Percentiles rank a stretch among this genome's conserved stretches.
Conservation (phyloP, 768 basidiomycete species). For the Amanita muscaria region DNA sequence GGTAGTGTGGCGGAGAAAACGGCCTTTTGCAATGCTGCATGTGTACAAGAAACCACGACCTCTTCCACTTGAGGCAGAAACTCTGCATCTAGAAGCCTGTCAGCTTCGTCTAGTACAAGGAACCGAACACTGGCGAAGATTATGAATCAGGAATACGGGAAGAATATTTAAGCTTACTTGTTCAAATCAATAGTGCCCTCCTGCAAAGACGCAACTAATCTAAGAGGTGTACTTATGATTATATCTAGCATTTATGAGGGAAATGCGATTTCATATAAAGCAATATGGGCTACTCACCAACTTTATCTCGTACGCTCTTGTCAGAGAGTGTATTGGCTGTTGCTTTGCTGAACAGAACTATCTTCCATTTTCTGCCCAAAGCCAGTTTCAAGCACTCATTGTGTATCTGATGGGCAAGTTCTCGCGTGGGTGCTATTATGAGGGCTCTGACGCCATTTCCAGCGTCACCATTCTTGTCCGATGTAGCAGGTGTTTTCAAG, state of each 20-base stretch:
- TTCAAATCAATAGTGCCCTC: slow-evolving; percentile 54
- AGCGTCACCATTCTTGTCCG: slow-evolving; percentile 33
- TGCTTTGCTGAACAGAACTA: slow-evolving; percentile 81
- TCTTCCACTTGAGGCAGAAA: slow-evolving; percentile 87
- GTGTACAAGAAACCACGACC: slow-evolving; percentile 69
- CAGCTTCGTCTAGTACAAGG: slow-evolving; percentile 84
- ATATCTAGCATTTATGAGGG: slow-evolving; percentile 47
- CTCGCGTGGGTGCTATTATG: slow-evolving; percentile 85
- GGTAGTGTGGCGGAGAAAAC: slow-evolving; percentile 96
- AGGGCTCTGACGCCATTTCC: slow-evolving; percentile 67
- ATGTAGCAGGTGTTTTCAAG: slow-evolving; percentile 43
- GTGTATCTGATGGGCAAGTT: slow-evolving; percentile 92
- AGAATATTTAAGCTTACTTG: slow-evolving; percentile 46
- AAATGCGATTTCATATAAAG: slow-evolving; percentile 7
- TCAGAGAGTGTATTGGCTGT: slow-evolving; percentile 77
- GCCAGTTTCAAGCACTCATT: slow-evolving; percentile 83
- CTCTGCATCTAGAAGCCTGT: slow-evolving; percentile 82
- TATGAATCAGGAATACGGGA: background rate
- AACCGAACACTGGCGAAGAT: slow-evolving; percentile 61
- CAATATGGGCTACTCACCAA: slow-evolving; percentile 40
- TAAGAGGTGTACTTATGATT: slow-evolving; percentile 86
- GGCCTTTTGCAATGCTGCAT: slow-evolving; percentile 67
- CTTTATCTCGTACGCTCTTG: slow-evolving; percentile 64
- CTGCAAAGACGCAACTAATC: slow-evolving; percentile 75
- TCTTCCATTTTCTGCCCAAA: slow-evolving; percentile 75